Evolutionary conservation across 2,329 filamentous ascomycete species (phyloP).

Genomic region (Apiospora saccharicola): DNA sequence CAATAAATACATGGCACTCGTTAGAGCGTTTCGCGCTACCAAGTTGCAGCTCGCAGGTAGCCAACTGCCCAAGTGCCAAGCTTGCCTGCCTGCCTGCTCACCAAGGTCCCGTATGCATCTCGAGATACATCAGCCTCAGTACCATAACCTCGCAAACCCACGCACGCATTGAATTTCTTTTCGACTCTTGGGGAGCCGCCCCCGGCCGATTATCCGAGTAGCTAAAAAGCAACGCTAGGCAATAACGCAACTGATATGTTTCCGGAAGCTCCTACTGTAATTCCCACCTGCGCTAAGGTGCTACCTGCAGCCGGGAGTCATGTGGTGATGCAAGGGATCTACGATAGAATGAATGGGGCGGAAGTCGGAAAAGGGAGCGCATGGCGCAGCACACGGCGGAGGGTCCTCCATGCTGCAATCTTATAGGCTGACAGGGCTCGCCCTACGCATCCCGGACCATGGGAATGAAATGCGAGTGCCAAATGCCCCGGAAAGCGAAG

Average conservation of each 20-base stretch:
- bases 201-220: neutral
- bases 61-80: neutral
- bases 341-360: neutral
- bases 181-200: neutral
- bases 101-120: neutral
- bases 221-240: neutral
- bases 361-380: neutral
- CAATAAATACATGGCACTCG: neutral
- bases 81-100: neutral
- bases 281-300: neutral
- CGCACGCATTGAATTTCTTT: too few relatives aligned
- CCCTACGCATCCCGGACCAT: neutral
- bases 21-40: neutral
- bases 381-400: neutral
- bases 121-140: neutral
- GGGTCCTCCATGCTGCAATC: too few relatives aligned
- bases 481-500: neutral
- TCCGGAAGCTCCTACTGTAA: neutral
- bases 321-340: slow-evolving; percentile 6
- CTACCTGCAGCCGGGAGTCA: neutral
- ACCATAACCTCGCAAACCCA: neutral
- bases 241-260: neutral
- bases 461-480: neutral
- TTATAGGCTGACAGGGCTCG: neutral
- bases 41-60: neutral